A percentile compares a stretch with the other conserved stretches of the same genome.
Conservation (phyloP, 352 stramenopile genomes). For the Globisporangium iwayamae region DNA sequence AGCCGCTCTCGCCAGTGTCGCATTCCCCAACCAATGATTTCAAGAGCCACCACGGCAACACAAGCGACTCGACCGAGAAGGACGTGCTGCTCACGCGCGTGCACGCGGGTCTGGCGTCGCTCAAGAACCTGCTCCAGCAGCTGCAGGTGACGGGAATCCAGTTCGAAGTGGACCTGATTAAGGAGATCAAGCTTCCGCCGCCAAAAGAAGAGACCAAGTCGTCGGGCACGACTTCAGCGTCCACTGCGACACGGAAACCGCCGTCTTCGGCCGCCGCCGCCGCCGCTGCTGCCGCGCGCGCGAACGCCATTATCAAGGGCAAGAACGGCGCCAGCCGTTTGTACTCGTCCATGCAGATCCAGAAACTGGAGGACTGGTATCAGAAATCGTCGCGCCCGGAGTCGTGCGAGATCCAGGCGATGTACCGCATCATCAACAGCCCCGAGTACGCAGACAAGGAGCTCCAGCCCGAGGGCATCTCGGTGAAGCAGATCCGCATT, state of each 20-base stretch:
- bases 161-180: slow-evolving; percentile 81
- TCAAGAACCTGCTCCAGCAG: slow-evolving; percentile 77
- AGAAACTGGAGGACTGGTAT: slow-evolving; percentile 89
- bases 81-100: slow-evolving; percentile 51
- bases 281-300: slow-evolving; percentile 27
- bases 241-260: slow-evolving; percentile 27
- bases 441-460: slow-evolving; percentile 79
- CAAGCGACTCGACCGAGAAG: slow-evolving; percentile 20
- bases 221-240: slow-evolving; percentile 11
- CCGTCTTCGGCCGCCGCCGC: slow-evolving; percentile 3
- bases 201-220: slow-evolving; percentile 52
- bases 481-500: slow-evolving; percentile 85
- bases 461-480: slow-evolving; percentile 82
- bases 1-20: slow-evolving; percentile 25
- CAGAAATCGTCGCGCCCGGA: slow-evolving; percentile 78
- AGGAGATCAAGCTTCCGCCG: slow-evolving; percentile 61
- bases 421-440: slow-evolving; percentile 88
- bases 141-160: slow-evolving; percentile 78
- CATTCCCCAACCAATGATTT: slow-evolving; percentile 29
- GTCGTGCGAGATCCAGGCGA: slow-evolving; percentile 84
- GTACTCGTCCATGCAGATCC: slow-evolving; percentile 85
- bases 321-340: slow-evolving; percentile 80
- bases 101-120: slow-evolving; percentile 47
- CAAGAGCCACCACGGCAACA: slow-evolving; percentile 27
- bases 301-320: slow-evolving; percentile 39